Conservation (phyloP, 2,329 filamentous ascomycete species). For the Beauveria pseudobassiana region DNA sequence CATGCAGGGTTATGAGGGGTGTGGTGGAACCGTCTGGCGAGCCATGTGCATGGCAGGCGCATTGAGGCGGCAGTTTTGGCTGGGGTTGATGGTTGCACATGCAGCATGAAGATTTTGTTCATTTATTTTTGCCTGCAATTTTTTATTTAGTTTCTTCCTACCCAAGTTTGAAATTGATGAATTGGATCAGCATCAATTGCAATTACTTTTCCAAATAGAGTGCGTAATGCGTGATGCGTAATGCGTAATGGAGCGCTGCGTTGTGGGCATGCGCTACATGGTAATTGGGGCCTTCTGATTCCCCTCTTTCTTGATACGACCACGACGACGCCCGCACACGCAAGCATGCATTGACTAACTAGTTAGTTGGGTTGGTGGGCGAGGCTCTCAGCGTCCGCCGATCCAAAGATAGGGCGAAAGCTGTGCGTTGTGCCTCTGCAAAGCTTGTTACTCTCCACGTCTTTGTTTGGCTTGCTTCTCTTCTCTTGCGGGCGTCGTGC, state of each 20-base stretch:
- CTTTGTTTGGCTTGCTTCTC: neutral
- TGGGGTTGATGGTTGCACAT: neutral
- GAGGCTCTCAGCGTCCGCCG: conserved; percentile 1
- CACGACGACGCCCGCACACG: neutral
- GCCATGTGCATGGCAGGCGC: neutral
- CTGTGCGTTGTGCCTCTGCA: neutral
- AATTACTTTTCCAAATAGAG: neutral
- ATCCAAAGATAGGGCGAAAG: conserved; percentile 4
- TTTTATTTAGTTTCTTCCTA: neutral
- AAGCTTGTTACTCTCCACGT: neutral
- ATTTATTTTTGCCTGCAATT: neutral
- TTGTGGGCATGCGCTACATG: neutral
- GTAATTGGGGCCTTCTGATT: neutral
- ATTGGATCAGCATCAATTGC: neutral
- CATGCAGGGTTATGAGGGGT: neutral
- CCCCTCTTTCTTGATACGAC: conserved; percentile 1
- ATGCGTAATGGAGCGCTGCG: neutral
- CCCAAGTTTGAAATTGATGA: neutral
- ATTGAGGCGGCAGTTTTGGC: neutral
- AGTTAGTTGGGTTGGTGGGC: neutral
- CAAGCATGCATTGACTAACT: neutral
- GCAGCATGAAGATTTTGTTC: neutral
- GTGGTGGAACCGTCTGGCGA: neutral
- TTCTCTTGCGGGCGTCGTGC: neutral
- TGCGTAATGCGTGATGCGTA: neutral